A percentile compares a stretch with the other conserved stretches of the same genome.
These are phyloP conservation scores for Byssochlamys sp. DNA, from an alignment of 2,329 filamentous ascomycete species.

Conservation along the genomic window DNA sequence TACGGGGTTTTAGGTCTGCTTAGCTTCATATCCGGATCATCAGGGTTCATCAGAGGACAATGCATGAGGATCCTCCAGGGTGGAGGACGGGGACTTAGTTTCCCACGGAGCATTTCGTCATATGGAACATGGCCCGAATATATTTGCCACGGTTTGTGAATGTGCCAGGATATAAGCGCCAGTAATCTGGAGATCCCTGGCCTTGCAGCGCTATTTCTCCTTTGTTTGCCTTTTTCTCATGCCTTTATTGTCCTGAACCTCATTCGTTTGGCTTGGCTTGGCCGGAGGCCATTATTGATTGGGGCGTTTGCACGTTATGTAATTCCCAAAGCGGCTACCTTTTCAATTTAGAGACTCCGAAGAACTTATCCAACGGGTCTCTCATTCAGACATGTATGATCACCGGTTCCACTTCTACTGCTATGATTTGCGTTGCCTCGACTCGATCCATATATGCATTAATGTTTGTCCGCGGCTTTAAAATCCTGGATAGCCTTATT, in stretches of 20 bases:
- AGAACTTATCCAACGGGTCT: constrained; percentile 7
- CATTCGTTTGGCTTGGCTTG: constrained; percentile 1
- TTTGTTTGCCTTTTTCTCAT: constrained; percentile 17
- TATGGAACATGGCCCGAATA: background rate
- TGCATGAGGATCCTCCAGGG: background rate
- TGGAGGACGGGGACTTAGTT: background rate
- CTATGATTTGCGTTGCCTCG: background rate
- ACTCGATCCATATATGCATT: background rate
- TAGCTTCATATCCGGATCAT: constrained; percentile 26
- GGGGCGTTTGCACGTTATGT: constrained; percentile 10
- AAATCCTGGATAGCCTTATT: background rate
- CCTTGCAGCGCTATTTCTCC: constrained; percentile 1
- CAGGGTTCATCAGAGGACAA: constrained; percentile 14
- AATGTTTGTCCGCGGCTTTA: too few species aligned
- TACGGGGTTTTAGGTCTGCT: constrained; percentile 28
- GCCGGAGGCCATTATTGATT: constrained; percentile 5
- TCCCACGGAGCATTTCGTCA: constrained; percentile 1
- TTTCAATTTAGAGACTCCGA: constrained; percentile 12
- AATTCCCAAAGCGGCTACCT: constrained; percentile 14
- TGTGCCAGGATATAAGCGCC: constrained; percentile 19
- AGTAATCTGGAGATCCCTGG: constrained; percentile 2
- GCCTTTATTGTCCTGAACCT: constrained; percentile 9
- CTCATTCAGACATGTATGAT: constrained; percentile 10
- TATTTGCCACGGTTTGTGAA: constrained; percentile 9
- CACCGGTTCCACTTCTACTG: constrained; percentile 2